Evolutionary conservation across 306 rosid genomes (phyloP), one percentile per base, ranked within the genome.

Genomic region (Senna tora): DNA sequence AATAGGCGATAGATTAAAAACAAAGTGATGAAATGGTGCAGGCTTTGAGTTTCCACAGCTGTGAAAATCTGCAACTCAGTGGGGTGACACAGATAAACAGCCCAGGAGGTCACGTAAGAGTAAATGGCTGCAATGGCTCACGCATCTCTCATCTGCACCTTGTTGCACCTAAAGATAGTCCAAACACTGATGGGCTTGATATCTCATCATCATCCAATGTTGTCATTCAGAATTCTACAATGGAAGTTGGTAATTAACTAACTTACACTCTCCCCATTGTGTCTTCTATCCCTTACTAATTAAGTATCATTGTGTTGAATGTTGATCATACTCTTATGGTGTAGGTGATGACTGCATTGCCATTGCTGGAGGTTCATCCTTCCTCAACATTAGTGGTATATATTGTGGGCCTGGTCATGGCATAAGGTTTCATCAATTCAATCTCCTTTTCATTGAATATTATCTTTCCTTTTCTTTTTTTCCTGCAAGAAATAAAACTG

Each of bases 171-270:
- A 16, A 33, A 0, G 62, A 83, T 0, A 88, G 88, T 9, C 90
- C 93, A 19, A 88, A 88, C 73, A 88, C 92, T 0, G 90, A 87
- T 60, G 90, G 92, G 1, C 72, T 85, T 20, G 85, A 82, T 46
- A 65, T 88, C 14, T 20, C 93, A 1, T 0, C 0, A 0, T 76
- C 85, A 15, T 36, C 77, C 42, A 60, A 83, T 15, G 20, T 88
- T 9, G 0, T 12, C 10, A 32, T 88, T n/a, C 5, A 2, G 2
- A 3, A 75, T 34, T 85, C 82, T 4, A 32, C 0, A 0, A 81
- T 87, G 0, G 39, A 19, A 75, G 81, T 87, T 0, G 88, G 89
- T 87, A 85, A 53, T 2, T 39, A 47, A 63, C 17, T 6, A 22
- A 11, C 2, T 61, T 5, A 10, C 4, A 38, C 11, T 12, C 17